phyloP scores from a whole-genome alignment of 495 filamentous ascomycete species.

The Cudoniella acicularis region DNA sequence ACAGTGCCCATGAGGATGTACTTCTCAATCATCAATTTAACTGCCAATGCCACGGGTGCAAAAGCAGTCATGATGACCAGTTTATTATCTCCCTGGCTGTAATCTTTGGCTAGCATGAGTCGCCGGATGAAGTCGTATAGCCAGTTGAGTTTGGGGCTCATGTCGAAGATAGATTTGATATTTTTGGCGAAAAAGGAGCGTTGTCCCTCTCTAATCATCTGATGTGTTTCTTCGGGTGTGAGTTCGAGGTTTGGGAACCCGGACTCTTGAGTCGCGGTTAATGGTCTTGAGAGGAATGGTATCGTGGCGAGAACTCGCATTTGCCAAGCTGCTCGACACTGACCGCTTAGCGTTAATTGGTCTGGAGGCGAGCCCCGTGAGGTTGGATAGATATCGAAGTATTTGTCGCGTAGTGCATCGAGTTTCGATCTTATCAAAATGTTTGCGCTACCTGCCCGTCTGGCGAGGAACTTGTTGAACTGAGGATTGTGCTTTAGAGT shows the following conservation, averaged over 20 bases:
- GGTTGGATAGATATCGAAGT: neutral
- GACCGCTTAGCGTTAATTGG: neutral
- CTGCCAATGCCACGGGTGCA: slow-evolving; percentile 3
- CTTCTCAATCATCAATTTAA: slow-evolving; percentile 11
- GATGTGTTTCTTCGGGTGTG: neutral
- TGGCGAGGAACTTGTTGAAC: neutral
- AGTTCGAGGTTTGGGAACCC: neutral
- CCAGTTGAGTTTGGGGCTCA: slow-evolving; percentile 11
- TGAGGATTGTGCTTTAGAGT: neutral
- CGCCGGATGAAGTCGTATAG: slow-evolving; percentile 2
- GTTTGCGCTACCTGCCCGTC: neutral
- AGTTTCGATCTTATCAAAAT: neutral
- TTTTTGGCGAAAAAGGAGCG: neutral
- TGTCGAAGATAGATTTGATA: slow-evolving; percentile 1
- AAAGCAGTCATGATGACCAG: slow-evolving; percentile 10
- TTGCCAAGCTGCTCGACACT: neutral
- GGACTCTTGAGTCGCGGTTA: neutral
- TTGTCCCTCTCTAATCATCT: neutral
- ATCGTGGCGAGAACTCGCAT: slow-evolving; percentile 3
- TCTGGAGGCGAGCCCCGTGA: neutral
- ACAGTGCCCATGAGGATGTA: neutral
- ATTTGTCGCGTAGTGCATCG: neutral
- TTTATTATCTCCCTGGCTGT: neutral
- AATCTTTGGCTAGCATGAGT: neutral
- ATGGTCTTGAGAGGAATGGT: neutral